Percentiles rank a stretch among this genome's conserved stretches.
Evolutionary conservation across 2,329 filamentous ascomycete species (phyloP).

Genomic region (Cercospora citrullina): DNA sequence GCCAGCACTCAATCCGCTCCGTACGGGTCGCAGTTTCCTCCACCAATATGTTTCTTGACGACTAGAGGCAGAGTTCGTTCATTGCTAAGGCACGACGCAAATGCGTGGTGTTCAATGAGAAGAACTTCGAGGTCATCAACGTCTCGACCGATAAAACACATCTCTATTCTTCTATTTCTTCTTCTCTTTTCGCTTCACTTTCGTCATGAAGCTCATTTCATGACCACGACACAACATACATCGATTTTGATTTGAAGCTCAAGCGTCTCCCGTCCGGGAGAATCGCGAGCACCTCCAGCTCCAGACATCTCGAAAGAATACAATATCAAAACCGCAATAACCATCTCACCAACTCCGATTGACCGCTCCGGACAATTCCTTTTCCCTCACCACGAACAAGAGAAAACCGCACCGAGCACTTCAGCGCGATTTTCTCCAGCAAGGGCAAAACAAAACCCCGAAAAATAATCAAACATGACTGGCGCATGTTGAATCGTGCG

Average conservation of each 20-base stretch:
- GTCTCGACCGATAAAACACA: neutral
- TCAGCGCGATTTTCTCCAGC: neutral
- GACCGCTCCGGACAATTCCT: too few relatives aligned
- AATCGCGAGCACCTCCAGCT: constrained; percentile 24
- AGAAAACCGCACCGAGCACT: constrained; percentile 1
- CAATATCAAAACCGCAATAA: neutral
- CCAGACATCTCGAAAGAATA: constrained; percentile 2
- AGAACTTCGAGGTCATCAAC: neutral
- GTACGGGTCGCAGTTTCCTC: too few relatives aligned
- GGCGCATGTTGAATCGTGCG: constrained; percentile 17
- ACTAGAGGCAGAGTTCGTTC: too few relatives aligned
- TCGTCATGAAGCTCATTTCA: neutral
- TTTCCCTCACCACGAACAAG: too few relatives aligned
- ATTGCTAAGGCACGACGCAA: neutral
- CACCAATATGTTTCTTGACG: too few relatives aligned
- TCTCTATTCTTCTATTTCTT: neutral
- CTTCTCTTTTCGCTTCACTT: neutral
- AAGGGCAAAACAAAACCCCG: neutral
- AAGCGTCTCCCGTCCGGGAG: constrained; percentile 15
- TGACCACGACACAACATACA: neutral
- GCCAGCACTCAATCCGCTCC: too few relatives aligned
- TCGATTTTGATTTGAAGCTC: constrained; percentile 12
- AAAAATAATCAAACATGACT: constrained; percentile 14
- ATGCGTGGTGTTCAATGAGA: fast-evolving
- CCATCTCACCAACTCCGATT: neutral